Conservation (phyloP, 2,329 filamentous ascomycete genomes). For the Ascochyta fabae region DNA sequence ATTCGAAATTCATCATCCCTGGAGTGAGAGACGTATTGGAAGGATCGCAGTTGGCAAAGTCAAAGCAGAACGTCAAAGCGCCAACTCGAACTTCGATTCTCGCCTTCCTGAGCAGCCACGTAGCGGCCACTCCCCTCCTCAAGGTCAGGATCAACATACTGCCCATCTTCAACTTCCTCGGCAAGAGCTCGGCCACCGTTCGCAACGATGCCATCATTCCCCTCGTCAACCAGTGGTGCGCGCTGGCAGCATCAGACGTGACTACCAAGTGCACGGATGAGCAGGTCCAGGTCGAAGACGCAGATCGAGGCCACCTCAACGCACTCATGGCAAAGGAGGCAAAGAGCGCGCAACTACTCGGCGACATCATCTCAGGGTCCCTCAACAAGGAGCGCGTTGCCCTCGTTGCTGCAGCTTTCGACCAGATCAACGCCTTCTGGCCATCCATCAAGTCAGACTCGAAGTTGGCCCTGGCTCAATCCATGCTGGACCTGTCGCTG, state of each 20-base stretch:
- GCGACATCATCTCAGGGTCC: constrained; percentile 57
- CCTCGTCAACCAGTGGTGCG: constrained; percentile 72
- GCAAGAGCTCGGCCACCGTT: constrained; percentile 73
- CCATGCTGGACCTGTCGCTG: constrained; percentile 68
- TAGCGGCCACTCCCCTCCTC: constrained; percentile 70
- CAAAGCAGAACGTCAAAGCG: constrained; percentile 59
- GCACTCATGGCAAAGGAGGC: constrained; percentile 63
- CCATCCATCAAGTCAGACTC: constrained; percentile 69
- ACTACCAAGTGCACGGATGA: constrained; percentile 58
- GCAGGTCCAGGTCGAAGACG: constrained; percentile 54
- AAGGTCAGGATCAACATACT: constrained; percentile 74
- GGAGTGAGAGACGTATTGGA: constrained; percentile 68
- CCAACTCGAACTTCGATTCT: constrained; percentile 69
- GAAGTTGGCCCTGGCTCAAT: constrained; percentile 65
- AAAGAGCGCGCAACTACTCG: constrained; percentile 63
- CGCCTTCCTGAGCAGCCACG: constrained; percentile 76
- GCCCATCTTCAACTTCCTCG: constrained; percentile 72
- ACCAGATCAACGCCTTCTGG: constrained; percentile 76
- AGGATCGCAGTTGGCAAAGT: constrained; percentile 51
- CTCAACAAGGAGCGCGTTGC: constrained; percentile 55
- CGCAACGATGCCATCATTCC: constrained; percentile 81
- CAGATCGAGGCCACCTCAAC: constrained; percentile 61
- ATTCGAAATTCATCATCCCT: constrained; percentile 72
- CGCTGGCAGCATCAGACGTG: constrained; percentile 60
- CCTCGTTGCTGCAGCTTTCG: constrained; percentile 71